Percentiles rank a stretch among this genome's conserved stretches.
Conservation (phyloP, 495 filamentous ascomycete species). For the Evansstolkia leycettana region DNA sequence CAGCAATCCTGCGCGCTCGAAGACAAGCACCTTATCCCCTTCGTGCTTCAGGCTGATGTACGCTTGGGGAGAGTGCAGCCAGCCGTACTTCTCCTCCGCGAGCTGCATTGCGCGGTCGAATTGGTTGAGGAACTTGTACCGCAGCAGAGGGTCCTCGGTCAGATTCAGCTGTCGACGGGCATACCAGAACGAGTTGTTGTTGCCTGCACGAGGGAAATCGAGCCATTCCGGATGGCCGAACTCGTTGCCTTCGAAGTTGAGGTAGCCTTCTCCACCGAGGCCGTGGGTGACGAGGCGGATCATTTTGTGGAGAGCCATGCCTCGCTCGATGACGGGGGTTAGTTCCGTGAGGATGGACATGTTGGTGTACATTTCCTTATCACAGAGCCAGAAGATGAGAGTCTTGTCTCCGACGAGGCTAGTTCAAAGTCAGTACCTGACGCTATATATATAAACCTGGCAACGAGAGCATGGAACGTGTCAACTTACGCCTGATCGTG, state of each 20-base stretch:
- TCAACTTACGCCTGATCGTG: constrained; percentile 96
- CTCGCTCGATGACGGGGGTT: constrained; percentile 83
- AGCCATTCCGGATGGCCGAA: constrained; percentile 99
- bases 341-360: constrained; percentile 80
- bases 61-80: constrained; percentile 78
- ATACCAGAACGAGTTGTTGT: constrained; percentile 94
- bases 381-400: constrained; percentile 95
- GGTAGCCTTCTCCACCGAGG: constrained; percentile 93
- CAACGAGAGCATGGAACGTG: neutral
- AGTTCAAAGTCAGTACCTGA: neutral
- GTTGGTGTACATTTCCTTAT: constrained; percentile 93
- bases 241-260: constrained; percentile 98
- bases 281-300: constrained; percentile 87
- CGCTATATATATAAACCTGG: too few species aligned
- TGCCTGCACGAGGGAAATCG: constrained; percentile 91
- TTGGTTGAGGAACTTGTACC: constrained; percentile 86
- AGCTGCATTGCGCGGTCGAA: constrained; percentile 90
- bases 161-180: constrained; percentile 91
- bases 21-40: constrained; percentile 86
- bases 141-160: constrained; percentile 70
- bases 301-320: constrained; percentile 90
- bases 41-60: constrained; percentile 93
- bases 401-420: constrained; percentile 95
- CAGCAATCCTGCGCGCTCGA: constrained; percentile 80
- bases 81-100: constrained; percentile 79